Percentiles rank a stretch among this genome's conserved stretches.
These are phyloP conservation scores for Pezicula carpinea DNA, from an alignment of 2,329 filamentous ascomycete genomes.

Conservation along the genomic window DNA sequence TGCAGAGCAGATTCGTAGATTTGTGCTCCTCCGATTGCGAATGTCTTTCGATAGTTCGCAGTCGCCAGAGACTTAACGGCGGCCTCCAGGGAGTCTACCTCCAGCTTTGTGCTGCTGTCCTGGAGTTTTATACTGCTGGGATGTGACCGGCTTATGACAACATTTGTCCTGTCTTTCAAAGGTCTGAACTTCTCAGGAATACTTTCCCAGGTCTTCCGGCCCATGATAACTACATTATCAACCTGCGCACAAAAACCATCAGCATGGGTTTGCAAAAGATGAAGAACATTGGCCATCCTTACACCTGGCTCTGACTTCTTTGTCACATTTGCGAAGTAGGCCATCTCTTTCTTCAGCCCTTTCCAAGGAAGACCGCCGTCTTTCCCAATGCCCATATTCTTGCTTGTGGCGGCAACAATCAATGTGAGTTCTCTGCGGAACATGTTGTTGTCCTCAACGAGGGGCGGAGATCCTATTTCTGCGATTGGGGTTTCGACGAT, in stretches of 20 bases:
- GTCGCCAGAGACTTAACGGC: slow-evolving; percentile 39
- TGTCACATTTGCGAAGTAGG: slow-evolving; percentile 88
- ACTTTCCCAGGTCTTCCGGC: slow-evolving; percentile 92
- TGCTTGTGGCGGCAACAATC: slow-evolving; percentile 86
- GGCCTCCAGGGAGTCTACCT: slow-evolving; percentile 52
- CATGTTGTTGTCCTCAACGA: slow-evolving; percentile 3
- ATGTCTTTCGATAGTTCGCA: slow-evolving; percentile 44
- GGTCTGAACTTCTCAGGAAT: slow-evolving; percentile 78
- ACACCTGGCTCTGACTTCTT: slow-evolving; percentile 48
- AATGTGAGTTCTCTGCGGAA: slow-evolving; percentile 63
- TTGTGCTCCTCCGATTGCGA: slow-evolving; percentile 86
- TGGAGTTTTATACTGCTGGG: slow-evolving; percentile 1
- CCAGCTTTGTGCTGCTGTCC: slow-evolving; percentile 41
- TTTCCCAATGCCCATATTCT: slow-evolving; percentile 79
- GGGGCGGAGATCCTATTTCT: neutral
- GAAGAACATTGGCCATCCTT: neutral
- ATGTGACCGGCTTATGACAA: slow-evolving; percentile 64
- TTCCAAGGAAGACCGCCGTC: slow-evolving; percentile 82
- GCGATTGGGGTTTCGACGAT: too few species aligned
- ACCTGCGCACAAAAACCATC: neutral
- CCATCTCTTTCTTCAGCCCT: slow-evolving; percentile 84
- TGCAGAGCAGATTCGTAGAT: slow-evolving; percentile 72
- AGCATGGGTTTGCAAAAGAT: neutral
- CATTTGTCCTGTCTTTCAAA: slow-evolving; percentile 73
- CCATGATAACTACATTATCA: slow-evolving; percentile 85